phyloP scores from a whole-genome alignment of 2,329 filamentous ascomycete genomes.

The Botryotinia globosa region DNA sequence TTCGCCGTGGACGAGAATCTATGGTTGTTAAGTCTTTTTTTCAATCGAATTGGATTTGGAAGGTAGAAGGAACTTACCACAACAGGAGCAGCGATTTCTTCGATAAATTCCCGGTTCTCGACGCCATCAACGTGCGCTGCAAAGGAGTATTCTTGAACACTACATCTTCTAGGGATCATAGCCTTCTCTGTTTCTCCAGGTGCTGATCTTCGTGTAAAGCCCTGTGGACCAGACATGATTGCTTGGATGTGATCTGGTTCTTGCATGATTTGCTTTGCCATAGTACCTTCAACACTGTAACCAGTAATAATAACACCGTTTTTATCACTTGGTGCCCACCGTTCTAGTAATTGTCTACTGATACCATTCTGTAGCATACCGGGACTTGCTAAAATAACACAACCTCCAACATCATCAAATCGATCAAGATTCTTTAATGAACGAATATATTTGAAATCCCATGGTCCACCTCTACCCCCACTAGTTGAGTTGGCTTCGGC shows the following conservation, averaged over 20 bases:
- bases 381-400: constrained; percentile 94
- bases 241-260: constrained; percentile 94
- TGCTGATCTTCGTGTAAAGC: constrained; percentile 56
- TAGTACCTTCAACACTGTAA: constrained; percentile 97
- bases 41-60: neutral
- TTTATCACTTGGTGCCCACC: constrained; percentile 93
- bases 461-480: constrained; percentile 77
- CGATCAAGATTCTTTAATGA: constrained; percentile 89
- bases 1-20: constrained; percentile 96
- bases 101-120: constrained; percentile 95
- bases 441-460: constrained; percentile 95
- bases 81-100: constrained; percentile 86
- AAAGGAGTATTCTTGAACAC: constrained; percentile 90
- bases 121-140: constrained; percentile 95
- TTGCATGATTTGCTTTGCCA: constrained; percentile 93
- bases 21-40: constrained; percentile 26
- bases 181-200: constrained; percentile 74
- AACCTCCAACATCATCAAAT: constrained; percentile 92
- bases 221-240: constrained; percentile 77
- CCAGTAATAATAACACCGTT: constrained; percentile 99
- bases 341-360: constrained; percentile 84
- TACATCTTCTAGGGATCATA: constrained; percentile 89
- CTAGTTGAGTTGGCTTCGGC: constrained; percentile 76
- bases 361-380: constrained; percentile 99
- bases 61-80: constrained; percentile 63